These are phyloP conservation scores for Ehretia macrophylla DNA, from an alignment of 257 asterid genomes.

Conservation along the genomic window DNA sequence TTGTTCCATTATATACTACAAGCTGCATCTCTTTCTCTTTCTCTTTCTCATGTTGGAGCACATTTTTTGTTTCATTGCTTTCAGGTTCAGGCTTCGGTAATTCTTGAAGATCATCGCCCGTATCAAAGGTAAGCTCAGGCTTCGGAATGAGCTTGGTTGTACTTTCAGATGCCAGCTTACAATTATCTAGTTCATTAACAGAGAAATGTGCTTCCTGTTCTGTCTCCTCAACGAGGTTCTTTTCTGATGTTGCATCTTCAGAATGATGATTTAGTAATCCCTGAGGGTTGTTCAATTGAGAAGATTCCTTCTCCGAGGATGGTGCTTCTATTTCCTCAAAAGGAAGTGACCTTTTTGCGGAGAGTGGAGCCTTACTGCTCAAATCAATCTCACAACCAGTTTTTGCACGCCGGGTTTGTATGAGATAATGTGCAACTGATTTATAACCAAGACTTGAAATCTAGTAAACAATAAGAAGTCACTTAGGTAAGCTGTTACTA, in stretches of 20 bases:
- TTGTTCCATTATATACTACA: conserved; percentile 12
- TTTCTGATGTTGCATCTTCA: conserved; percentile 8
- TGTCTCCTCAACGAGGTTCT: background rate
- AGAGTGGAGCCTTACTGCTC: conserved; percentile 31
- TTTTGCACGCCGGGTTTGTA: conserved; percentile 57
- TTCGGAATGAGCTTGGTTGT: conserved; percentile 13
- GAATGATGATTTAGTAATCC: conserved; percentile 9
- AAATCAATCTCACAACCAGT: conserved; percentile 29
- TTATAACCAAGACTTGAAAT: conserved; percentile 67
- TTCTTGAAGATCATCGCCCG: background rate
- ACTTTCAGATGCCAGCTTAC: conserved; percentile 16
- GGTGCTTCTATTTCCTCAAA: conserved; percentile 39
- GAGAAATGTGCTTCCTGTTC: background rate
- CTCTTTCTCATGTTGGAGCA: conserved; percentile 5
- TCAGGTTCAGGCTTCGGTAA: conserved; percentile 20
- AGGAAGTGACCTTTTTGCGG: conserved; percentile 76
- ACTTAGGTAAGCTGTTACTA: conserved; percentile 1
- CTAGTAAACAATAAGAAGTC: conserved; percentile 25
- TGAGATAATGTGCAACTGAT: conserved; percentile 94
- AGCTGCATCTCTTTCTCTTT: background rate
- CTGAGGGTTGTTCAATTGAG: conserved; percentile 9
- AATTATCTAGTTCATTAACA: conserved; percentile 8
- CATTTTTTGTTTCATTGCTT: conserved; percentile 6
- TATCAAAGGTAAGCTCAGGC: conserved; percentile 6
- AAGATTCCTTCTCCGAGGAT: conserved; percentile 24